Percentiles rank a stretch among this genome's conserved stretches.
These are phyloP conservation scores for Bipolaris oryzae DNA, from an alignment of 2,329 filamentous ascomycete species.

Conservation along the genomic window DNA sequence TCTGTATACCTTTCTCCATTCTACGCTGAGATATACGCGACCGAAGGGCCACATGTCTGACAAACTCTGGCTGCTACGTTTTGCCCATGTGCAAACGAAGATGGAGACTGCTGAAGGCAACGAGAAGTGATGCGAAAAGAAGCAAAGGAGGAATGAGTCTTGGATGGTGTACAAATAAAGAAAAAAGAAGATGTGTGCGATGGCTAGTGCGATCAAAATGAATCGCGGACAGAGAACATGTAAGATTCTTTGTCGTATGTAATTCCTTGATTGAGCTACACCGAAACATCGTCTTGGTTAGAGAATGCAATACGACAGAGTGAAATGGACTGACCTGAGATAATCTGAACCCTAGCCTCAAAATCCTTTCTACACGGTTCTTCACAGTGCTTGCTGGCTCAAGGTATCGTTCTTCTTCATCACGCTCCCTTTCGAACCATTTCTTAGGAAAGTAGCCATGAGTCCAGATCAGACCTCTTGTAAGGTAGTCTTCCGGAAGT, in stretches of 20 bases:
- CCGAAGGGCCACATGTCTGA: too few species aligned
- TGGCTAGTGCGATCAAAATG: background rate
- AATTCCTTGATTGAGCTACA: slow-evolving; percentile 40
- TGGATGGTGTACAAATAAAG: background rate
- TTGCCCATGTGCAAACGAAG: too few species aligned
- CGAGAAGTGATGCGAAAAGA: too few species aligned
- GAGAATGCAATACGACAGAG: background rate
- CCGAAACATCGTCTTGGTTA: too few species aligned
- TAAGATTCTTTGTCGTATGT: slow-evolving; percentile 33
- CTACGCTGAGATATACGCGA: too few species aligned
- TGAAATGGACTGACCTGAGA: slow-evolving; percentile 43
- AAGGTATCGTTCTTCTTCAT: slow-evolving; percentile 71
- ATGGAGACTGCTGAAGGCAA: too few species aligned
- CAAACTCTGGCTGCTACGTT: too few species aligned
- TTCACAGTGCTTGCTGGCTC: slow-evolving; percentile 65
- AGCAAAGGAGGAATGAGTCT: too few species aligned
- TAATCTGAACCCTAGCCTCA: slow-evolving; percentile 61
- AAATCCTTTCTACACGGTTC: slow-evolving; percentile 63
- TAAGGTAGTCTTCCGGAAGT: slow-evolving; percentile 71
- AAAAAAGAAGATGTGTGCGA: background rate
- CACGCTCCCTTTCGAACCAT: slow-evolving; percentile 67
- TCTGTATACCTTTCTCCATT: too few species aligned
- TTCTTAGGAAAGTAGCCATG: slow-evolving; percentile 63
- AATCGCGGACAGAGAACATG: slow-evolving; percentile 32
- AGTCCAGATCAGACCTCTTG: slow-evolving; percentile 67